Evolutionary conservation across 2,329 filamentous ascomycete genomes (phyloP).

Genomic region (Immersiporthe knoxdaviesiana): DNA sequence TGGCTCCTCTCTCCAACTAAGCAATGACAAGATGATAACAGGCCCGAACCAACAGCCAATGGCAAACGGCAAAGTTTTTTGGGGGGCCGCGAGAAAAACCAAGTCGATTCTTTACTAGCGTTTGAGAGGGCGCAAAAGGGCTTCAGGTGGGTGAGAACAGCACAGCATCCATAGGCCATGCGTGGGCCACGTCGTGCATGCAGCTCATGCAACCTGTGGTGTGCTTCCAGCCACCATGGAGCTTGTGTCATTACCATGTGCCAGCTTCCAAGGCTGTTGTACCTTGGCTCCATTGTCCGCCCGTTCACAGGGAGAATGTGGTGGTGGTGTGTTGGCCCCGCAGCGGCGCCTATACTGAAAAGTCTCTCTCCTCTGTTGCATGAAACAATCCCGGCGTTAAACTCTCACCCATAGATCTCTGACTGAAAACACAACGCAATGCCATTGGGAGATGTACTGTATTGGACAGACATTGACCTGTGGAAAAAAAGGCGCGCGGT

Average conservation of each 20-base stretch:
- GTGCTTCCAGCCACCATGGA: neutral
- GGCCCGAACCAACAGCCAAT: neutral
- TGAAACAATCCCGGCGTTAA: neutral
- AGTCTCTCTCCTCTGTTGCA: neutral
- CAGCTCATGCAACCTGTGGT: neutral
- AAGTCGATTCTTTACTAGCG: neutral
- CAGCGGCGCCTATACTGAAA: neutral
- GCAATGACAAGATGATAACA: neutral
- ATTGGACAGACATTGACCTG: neutral
- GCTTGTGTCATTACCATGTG: neutral
- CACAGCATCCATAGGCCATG: neutral
- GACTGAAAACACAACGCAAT: neutral
- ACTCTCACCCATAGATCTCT: neutral
- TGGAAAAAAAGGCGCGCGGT: neutral
- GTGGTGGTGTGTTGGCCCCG: no score
- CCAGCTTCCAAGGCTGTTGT: neutral
- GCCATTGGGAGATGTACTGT: neutral
- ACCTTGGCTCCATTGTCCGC: neutral
- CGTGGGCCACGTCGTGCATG: neutral
- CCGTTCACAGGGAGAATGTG: neutral
- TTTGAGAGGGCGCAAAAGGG: neutral
- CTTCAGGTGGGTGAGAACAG: neutral
- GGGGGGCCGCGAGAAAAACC: neutral
- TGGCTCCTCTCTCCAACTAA: no score
- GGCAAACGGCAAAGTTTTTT: neutral